A percentile compares a stretch with the other conserved stretches of the same genome.
These are phyloP conservation scores for Kluyveromyces aestuarii DNA, from an alignment of 805 yeast genomes.

Conservation along the genomic window DNA sequence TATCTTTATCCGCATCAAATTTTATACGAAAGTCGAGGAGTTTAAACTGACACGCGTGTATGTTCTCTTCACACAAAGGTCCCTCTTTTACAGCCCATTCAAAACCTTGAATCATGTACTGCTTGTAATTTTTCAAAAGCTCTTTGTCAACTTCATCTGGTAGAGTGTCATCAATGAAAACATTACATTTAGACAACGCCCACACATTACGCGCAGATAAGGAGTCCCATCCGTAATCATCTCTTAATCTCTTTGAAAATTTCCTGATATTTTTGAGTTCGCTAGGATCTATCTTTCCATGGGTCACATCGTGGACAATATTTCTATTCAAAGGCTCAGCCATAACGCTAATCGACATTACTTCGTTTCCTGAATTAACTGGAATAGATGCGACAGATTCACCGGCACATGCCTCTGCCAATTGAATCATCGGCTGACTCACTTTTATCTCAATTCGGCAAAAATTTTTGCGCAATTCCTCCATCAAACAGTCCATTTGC, in stretches of 20 bases:
- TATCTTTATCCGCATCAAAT: slow-evolving; percentile 37
- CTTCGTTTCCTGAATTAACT: slow-evolving; percentile 45
- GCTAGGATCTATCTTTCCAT: slow-evolving; percentile 38
- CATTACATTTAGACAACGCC: slow-evolving; percentile 65
- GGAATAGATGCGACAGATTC: slow-evolving; percentile 62
- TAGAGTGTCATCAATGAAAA: slow-evolving; percentile 61
- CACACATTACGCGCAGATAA: slow-evolving; percentile 75
- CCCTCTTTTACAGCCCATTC: slow-evolving; percentile 79
- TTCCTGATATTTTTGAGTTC: slow-evolving; percentile 34
- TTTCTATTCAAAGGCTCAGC: slow-evolving; percentile 64
- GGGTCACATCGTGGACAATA: slow-evolving; percentile 31
- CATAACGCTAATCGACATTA: slow-evolving; percentile 52
- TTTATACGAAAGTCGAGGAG: slow-evolving; percentile 48
- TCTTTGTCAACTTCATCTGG: slow-evolving; percentile 59
- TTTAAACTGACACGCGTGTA: slow-evolving; percentile 61
- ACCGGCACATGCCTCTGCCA: slow-evolving; percentile 66
- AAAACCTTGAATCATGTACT: slow-evolving; percentile 66
- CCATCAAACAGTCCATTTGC: slow-evolving; percentile 73
- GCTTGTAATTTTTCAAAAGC: slow-evolving; percentile 36
- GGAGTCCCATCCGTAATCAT: slow-evolving; percentile 69
- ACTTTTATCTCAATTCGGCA: slow-evolving; percentile 65
- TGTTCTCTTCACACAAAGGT: slow-evolving; percentile 82
- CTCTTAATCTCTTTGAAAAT: slow-evolving; percentile 47
- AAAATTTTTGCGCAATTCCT: slow-evolving; percentile 60
- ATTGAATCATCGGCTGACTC: slow-evolving; percentile 74